Base-by-base conservation (phyloP, 73 alveolate genomes). In the Paraurostyla sp. region DNA sequence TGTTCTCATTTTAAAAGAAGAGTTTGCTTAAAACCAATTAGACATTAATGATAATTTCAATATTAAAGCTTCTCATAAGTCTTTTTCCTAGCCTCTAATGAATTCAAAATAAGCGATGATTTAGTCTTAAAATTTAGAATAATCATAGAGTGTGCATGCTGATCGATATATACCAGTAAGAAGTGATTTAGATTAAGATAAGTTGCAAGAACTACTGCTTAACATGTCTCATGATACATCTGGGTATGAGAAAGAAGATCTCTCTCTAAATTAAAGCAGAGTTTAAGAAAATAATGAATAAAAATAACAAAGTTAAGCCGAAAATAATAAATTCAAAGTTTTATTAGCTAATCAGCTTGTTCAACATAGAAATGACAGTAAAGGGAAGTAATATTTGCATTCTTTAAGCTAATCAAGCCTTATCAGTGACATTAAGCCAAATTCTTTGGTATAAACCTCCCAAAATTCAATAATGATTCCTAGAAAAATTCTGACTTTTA, bases 151-250 rank as follows among this genome's bases (percentile, higher is more conserved):
- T 23, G 22, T 4, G 15, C 42, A 41, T 6, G 40, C 22, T 36
- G 84, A 69, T 36, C 29, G 84, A 43, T 69, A 38, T 43, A 69
- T 69, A 36, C 84, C 84, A 13, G 9, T 69, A 15, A 69, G 84
- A 43, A 15, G 40, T 18, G 36, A 69, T 43, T 20, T 35, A n/a
- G 20, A 6, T 38, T 23, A 69, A 7, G 63, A 43, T n/a, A 13
- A 69, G 27, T 6, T 69, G 3, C 4, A 69, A 33, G 84, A 69
- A 16, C 7, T 69, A 69, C 63, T 69, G 15, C 18, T 69, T 7
- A 63, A 69, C 23, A 40, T 33, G 9, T 11, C 65, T 4, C 15
- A 7, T 7, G 41, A 69, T 36, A 7, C 3, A 3, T 15, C 71
- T 9, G n/a, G n/a, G n/a, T 20, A 9, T 38, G 38, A 18, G 45